Evolutionary conservation across 2,329 filamentous ascomycete genomes (phyloP).

Genomic region (Madurella mycetomatis): DNA sequence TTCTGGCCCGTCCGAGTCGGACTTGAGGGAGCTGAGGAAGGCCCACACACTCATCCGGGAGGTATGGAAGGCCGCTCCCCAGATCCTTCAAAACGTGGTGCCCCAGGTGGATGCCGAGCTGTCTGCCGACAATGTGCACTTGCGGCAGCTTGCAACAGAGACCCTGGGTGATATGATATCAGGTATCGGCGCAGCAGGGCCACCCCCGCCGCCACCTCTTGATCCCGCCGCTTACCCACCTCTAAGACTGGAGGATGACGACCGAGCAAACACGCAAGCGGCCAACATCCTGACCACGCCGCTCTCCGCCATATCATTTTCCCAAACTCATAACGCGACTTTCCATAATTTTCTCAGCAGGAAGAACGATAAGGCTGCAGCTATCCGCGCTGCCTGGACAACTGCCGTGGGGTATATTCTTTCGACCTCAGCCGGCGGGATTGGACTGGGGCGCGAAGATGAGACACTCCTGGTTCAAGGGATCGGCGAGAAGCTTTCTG

Average conservation of each 20-base stretch:
- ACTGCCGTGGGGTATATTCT: conserved; percentile 80
- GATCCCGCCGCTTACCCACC: conserved; percentile 86
- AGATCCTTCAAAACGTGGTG: conserved; percentile 86
- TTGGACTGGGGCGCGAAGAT: conserved; percentile 79
- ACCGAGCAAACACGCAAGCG: conserved; percentile 41
- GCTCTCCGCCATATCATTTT: conserved; percentile 83
- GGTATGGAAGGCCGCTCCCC: conserved; percentile 86
- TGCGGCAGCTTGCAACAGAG: conserved; percentile 85
- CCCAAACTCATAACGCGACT: conserved; percentile 70
- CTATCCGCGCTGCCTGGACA: conserved; percentile 82
- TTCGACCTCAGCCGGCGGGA: conserved; percentile 84
- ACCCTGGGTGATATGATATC: conserved; percentile 93
- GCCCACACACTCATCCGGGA: conserved; percentile 86
- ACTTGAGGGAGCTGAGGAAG: conserved; percentile 82
- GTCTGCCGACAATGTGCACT: conserved; percentile 79
- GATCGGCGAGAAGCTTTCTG: conserved; percentile 75
- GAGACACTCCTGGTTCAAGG: conserved; percentile 69
- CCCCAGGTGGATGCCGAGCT: conserved; percentile 91
- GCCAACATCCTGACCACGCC: conserved; percentile 71
- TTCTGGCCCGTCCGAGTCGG: conserved; percentile 69
- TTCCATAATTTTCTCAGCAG: conserved; percentile 84
- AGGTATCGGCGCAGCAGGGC: conserved; percentile 86
- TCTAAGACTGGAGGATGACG: conserved; percentile 58
- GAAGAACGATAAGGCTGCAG: conserved; percentile 77
- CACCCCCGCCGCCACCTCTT: conserved; percentile 65